Evolutionary conservation across 495 filamentous ascomycete genomes (phyloP), one percentile per base, ranked within the genome.

Genomic region (Penicillium angulare): DNA sequence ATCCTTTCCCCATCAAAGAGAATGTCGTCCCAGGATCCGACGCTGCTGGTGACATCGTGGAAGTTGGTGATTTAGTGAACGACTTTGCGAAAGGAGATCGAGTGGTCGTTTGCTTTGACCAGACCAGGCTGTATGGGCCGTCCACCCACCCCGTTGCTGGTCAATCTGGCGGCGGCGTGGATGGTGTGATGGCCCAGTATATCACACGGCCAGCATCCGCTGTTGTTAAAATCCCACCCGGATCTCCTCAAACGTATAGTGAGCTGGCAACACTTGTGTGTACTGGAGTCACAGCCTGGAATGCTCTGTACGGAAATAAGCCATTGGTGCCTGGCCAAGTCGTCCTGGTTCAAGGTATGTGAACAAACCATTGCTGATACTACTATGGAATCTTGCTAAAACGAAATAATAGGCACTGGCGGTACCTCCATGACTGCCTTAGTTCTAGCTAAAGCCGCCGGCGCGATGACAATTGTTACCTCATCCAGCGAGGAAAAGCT

Each of bases 251-350:
- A 73, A 74, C 47, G 47, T 78, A 40, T 79, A 43, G 48, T 0
- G 52, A 90, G 66, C 83, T 74, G 5, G 74, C 79, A 13, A 84
- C 82, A 0, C 69, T 92, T 5, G 64, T 65, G 0, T 70, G 63
- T 39, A 64, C 88, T 0, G 88, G 73, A 3, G 52, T 89, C 43
- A 90, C 88, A 5, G 81, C 80, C 0, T 92, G 88, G 87, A 91
- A 90, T 47, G 79, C 79, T 4, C 71, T 90, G 0, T 90, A 85
- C 56, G 86, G 85, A 0, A 59, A 86, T 5, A 50, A 63, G 5
- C 71, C 75, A 0, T 36, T 76, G 1, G 67, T 67, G 6, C 78
- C 74, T 39, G 87, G 87, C 0, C 73, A 90, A 35, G 73, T 58
- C 8, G 84, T 91, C 3, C 66, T 92, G 18, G 79, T 81, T 5